Evolutionary conservation across 805 yeast species (phyloP), one percentile per base, ranked within the genome.

Genomic region (Candida awuae): DNA sequence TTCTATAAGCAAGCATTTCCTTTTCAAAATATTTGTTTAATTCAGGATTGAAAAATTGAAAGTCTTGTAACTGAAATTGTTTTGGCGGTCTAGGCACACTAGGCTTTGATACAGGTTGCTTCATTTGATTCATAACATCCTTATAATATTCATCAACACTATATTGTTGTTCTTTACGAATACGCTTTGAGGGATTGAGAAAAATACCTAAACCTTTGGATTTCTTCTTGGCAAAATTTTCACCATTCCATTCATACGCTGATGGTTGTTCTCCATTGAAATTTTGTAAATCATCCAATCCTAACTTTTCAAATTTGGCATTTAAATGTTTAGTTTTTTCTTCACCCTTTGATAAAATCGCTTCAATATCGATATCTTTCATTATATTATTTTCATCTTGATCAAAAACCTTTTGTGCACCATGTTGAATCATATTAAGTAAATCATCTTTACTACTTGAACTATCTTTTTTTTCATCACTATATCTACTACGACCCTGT

Each of bases 161-260:
- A 49, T 83, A 84, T 2, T 82, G 77, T 49, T 81, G 86, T 46
- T 83, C 88, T 47, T 81, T 83, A 46, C 88, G 64, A 53, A 83
- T 84, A 59, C 92, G 68, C 50, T 76, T 77, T 1, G 83, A 65
- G 0, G 90, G 92, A 50, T 82, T 81, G 23, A 82, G 75, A 85
- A 88, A 82, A 3, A 71, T 61, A 34, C 71, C 63, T 1, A 63
- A 53, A 25, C 59, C 62, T 25, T 66, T 65, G n/a, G 64, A 62
- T 42, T 61, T 66, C 51, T 77, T 75, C 50, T 77, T 75, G 44
- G 90, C 87, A 57, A 80, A 82, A 51, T 83, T 80, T 50, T 80
- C 72, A 14, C 98, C 98, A 54, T 92, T 87, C 98, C 98, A 90
- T 60, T 88, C 96, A 59, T 90, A 90, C 0, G 96, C 92, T 1